These are phyloP conservation scores for Candida koratica DNA, from an alignment of 805 yeast species.

Conservation along the genomic window DNA sequence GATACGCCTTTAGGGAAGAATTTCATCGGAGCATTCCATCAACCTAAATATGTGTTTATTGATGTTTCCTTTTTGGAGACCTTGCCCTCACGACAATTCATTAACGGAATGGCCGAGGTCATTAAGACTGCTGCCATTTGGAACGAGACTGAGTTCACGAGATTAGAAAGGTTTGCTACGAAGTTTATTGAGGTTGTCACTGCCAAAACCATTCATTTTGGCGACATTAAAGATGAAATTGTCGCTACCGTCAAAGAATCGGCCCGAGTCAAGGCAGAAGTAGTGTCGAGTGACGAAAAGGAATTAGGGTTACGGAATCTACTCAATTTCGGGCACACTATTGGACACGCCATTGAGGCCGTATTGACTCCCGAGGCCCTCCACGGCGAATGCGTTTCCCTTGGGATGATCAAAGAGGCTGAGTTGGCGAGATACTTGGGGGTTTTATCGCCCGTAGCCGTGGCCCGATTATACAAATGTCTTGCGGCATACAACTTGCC, in stretches of 20 bases:
- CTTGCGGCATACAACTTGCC: constrained; percentile 86
- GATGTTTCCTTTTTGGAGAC: constrained; percentile 86
- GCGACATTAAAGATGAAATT: constrained; percentile 67
- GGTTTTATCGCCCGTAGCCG: constrained; percentile 85
- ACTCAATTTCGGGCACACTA: constrained; percentile 92
- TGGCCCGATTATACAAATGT: constrained; percentile 81
- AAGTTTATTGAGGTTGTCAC: constrained; percentile 64
- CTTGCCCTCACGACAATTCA: constrained; percentile 87
- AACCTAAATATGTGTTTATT: constrained; percentile 82
- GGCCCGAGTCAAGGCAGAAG: constrained; percentile 86
- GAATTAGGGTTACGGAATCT: constrained; percentile 92
- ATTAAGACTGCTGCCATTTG: constrained; percentile 97
- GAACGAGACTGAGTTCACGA: constrained; percentile 82
- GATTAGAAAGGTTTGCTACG: constrained; percentile 75
- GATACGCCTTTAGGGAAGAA: constrained; percentile 96
- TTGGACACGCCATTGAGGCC: constrained; percentile 99
- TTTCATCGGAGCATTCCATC: constrained; percentile 96
- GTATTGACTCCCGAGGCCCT: constrained; percentile 91
- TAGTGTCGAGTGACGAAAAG: constrained; percentile 89
- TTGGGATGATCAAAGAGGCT: constrained; percentile 93
- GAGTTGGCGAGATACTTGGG: constrained; percentile 92
- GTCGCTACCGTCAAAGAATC: constrained; percentile 80
- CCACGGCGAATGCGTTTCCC: constrained; percentile 99
- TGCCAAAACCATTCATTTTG: constrained; percentile 45
- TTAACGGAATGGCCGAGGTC: constrained; percentile 98